Evolutionary conservation across 2,329 filamentous ascomycete species (phyloP).

Genomic region (Chalara sp.): DNA sequence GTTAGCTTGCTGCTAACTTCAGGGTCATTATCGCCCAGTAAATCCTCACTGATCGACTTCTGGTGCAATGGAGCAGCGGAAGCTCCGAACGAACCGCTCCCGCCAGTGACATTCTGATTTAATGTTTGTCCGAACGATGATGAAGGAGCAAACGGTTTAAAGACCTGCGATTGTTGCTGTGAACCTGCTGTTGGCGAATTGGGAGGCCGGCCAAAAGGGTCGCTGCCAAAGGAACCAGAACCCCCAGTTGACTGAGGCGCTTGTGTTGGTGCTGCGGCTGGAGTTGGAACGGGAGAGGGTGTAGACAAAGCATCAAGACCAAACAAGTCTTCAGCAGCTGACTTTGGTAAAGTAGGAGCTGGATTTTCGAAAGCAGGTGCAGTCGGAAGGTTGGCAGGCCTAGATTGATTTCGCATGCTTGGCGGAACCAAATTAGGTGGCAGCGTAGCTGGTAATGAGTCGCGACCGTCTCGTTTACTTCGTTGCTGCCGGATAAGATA

Average conservation of each 20-base stretch:
- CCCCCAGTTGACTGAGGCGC: conserved; percentile 68
- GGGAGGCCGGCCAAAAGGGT: conserved; percentile 30
- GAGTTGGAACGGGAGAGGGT: conserved; percentile 24
- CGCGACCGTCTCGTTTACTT: conserved; percentile 55
- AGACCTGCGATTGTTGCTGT: conserved; percentile 35
- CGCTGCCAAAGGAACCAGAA: conserved; percentile 43
- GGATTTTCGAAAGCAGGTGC: conserved; percentile 36
- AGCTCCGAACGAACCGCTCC: conserved; percentile 30
- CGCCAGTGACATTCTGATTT: conserved; percentile 68
- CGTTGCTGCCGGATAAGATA: conserved; percentile 90
- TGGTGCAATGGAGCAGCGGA: conserved; percentile 33
- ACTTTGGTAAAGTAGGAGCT: conserved; percentile 52
- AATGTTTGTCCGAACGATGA: conserved; percentile 87
- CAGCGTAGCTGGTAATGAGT: conserved; percentile 65
- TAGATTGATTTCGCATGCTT: conserved; percentile 63
- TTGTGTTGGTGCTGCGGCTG: conserved; percentile 36
- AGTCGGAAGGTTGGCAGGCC: conserved; percentile 37
- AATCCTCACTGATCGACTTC: conserved; percentile 62
- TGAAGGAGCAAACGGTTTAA: conserved; percentile 88
- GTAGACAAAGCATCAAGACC: conserved; percentile 72
- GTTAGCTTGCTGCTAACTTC: conserved; percentile 84
- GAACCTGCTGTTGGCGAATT: conserved; percentile 20
- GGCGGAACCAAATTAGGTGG: conserved; percentile 81
- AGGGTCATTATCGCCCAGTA: conserved; percentile 84
- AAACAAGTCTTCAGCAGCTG: conserved; percentile 89